Base-by-base conservation (phyloP, 2,329 filamentous ascomycete genomes). In the Tolypocladium nubicola region DNA sequence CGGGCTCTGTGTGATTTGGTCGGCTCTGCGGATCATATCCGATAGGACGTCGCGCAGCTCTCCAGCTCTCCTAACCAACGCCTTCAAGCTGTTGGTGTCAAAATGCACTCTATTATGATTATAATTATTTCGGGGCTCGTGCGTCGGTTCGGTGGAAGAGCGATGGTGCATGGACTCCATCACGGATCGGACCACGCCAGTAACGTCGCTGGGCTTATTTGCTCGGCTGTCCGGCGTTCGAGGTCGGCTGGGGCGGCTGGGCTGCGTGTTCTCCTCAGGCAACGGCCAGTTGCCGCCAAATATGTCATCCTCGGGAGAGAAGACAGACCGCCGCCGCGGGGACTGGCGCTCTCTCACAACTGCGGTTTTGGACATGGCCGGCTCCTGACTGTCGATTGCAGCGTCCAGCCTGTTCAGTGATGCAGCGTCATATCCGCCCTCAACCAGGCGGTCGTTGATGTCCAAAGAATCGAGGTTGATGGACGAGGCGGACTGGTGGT, bases 11-110 rank as follows among this genome's bases (percentile, higher is more conserved):
- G 79, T 80, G 54, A 82, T 74, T 35, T 82, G 76, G 63, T 87
- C 84, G 43, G 78, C 80, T 55, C 76, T 77, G 53, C 84, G 81
- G 52, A 87, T 75, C 6, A 82, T 68, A 56, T 86, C 83, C 0
- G 83, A 83, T 26, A 87, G 71, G 4, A 75, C 73, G 61, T 86
- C 82, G 35, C 80, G 79, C 39, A 87, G 70, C 57, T 81, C 79
- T 35, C 80, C 78, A 1, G 84, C 84, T 58, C 83, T 77, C 66
- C 82, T 83, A 41, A 87, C 84, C 56, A 87, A 72, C 64, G 84
- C 81, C 63, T 82, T 83, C n/a, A 87, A 75, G 67, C 82, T 87
- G 61, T 85, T 86, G 6, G 84, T 87, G 65, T 86, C 84, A 61
- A 87, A 87, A 58, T 85, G 85, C 64, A 87, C 67, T 61, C 78